These are phyloP conservation scores for Basidioascus undulatus DNA, from an alignment of 768 basidiomycete genomes.

Conservation along the genomic window DNA sequence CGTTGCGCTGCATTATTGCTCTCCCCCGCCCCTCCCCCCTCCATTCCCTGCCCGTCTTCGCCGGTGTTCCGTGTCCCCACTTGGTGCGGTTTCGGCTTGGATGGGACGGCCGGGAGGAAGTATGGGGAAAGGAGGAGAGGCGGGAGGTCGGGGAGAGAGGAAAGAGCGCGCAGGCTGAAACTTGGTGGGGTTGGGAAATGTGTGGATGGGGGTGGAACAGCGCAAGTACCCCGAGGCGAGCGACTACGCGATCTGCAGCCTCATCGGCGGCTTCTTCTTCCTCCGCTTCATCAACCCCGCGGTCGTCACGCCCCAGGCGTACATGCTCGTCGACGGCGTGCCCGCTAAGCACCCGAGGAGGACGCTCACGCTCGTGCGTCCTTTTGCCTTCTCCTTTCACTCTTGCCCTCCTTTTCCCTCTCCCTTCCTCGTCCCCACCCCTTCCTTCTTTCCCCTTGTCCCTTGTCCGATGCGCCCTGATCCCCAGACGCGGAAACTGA, in stretches of 20 bases:
- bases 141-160: too few relatives aligned
- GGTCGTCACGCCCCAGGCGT: slow-evolving; percentile 95
- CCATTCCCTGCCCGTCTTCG: too few relatives aligned
- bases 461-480: not conserved
- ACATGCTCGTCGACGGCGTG: slow-evolving; percentile 95
- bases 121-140: too few relatives aligned
- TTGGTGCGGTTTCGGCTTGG: too few relatives aligned
- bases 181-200: too few relatives aligned
- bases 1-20: slow-evolving; percentile 10
- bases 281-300: slow-evolving; percentile 98
- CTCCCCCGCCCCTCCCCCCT: too few relatives aligned
- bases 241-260: slow-evolving; percentile 91
- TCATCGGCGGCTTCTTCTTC: slow-evolving; percentile 99
- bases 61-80: too few relatives aligned
- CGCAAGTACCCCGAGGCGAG: slow-evolving; percentile 97
- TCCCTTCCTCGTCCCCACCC: not conserved
- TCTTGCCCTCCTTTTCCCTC: not conserved
- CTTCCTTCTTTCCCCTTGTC: not conserved
- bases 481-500: too few relatives aligned
- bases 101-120: too few relatives aligned
- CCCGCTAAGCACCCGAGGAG: slow-evolving; percentile 94
- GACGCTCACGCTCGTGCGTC: slow-evolving; percentile 63
- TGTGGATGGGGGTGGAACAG: slow-evolving; percentile 23
- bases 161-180: too few relatives aligned
- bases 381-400: too few relatives aligned